A percentile compares a stretch with the other conserved stretches of the same genome.
Evolutionary conservation across 2,329 filamentous ascomycete species (phyloP).

Genomic region (Monilinia polystroma): DNA sequence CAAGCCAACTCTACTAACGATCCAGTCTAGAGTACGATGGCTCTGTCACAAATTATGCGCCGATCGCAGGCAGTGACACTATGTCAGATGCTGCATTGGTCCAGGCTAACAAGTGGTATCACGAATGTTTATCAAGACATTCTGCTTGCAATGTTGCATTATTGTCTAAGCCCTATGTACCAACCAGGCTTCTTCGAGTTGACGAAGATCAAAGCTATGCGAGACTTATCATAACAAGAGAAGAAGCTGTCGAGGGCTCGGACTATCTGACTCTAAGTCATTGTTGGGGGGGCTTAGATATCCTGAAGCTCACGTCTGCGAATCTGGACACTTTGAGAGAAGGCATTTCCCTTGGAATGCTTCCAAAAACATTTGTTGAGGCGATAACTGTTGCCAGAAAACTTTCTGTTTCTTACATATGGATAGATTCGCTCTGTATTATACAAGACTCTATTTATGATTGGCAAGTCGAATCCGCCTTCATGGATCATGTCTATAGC

Average conservation of each 20-base stretch:
- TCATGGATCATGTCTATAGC: conserved; percentile 16
- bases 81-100: not conserved
- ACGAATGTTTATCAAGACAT: not conserved
- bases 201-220: not conserved
- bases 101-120: conserved; percentile 8
- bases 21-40: not conserved
- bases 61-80: not conserved
- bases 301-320: not conserved
- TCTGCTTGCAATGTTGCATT: not conserved
- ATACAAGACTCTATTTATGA: conserved; percentile 17
- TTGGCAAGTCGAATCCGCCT: conserved; percentile 11
- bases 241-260: not conserved
- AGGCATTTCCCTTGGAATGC: not conserved
- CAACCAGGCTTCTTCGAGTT: conserved; percentile 7
- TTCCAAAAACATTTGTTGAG: conserved; percentile 10
- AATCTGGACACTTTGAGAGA: not conserved
- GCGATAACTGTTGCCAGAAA: not conserved
- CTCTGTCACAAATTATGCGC: not conserved
- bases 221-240: not conserved
- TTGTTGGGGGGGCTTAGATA: conserved; percentile 3
- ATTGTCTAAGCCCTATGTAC: not conserved
- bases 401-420: not conserved
- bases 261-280: not conserved
- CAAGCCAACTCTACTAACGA: not conserved
- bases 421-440: conserved; percentile 19